Evolutionary conservation across 306 rosid species (phyloP), one percentile per base, ranked within the genome.

Genomic region (Glycyrrhiza uralensis): DNA sequence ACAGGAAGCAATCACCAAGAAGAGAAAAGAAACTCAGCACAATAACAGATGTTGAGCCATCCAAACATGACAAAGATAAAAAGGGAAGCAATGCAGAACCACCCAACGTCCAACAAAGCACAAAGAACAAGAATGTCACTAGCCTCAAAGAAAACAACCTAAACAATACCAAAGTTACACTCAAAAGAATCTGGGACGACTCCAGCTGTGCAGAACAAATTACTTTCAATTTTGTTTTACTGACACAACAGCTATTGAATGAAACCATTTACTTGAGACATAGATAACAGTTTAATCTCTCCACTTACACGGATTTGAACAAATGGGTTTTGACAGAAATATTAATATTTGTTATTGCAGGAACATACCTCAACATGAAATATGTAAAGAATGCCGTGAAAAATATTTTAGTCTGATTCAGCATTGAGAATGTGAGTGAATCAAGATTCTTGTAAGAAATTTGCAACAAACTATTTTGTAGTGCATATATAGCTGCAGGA

Each of bases 391-490:
- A 74, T 29, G 97, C 99, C 41, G 99, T 95, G 79, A 91, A 95
- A 76, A 95, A 47, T 54, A 95, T 91, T 73, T 95, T 95, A 22
- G 99, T 95, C 81, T 95, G 97, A 79, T 91, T 95, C 81, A 94
- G 83, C 81, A 95, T 91, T 12, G 99, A 91, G 85, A 95, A 95
- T 7, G 97, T 95, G 68, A 95, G 91, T 2, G 99, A 95, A 85
- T 95, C 99, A 44, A 95, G 96, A 76, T 91, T 95, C 88, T 61
- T 89, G 87, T 91, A 95, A 72, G 99, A 84, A 73, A 95, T 89
- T 84, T 95, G 99, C 79, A 95, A 82, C 84, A 95, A 87, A 79
- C 97, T 95, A 82, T 91, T 95, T 82, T 95, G 99, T 74, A 95
- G 81, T 35, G 99, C 93, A 71, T 95, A 95, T 41, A 89, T 95